Conservation (phyloP, 2,329 filamentous ascomycete genomes). For the Pseudocercospora fuligena region DNA sequence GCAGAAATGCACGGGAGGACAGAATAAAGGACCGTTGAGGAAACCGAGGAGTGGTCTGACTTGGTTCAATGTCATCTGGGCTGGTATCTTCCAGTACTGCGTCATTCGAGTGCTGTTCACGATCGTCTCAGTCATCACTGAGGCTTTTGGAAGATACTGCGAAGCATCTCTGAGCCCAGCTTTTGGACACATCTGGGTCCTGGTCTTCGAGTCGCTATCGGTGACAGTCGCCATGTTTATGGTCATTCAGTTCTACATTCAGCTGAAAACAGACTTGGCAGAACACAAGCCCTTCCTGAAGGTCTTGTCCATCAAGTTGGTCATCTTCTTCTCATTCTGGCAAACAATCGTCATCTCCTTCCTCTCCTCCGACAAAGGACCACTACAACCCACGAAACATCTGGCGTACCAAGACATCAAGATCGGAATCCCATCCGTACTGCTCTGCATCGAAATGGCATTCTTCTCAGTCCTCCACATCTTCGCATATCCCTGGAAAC, state of each 20-base stretch:
- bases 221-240: conserved; percentile 88
- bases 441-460: conserved; percentile 85
- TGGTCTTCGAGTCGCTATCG: conserved; percentile 71
- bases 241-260: conserved; percentile 83
- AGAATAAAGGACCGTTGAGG: conserved; percentile 68
- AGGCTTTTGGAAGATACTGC: conserved; percentile 74
- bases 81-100: conserved; percentile 81
- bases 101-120: conserved; percentile 81
- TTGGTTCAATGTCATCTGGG: conserved; percentile 73
- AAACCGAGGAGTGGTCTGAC: conserved; percentile 81
- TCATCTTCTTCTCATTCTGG: conserved; percentile 92
- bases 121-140: conserved; percentile 73
- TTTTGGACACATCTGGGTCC: conserved; percentile 84
- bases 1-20: conserved; percentile 70
- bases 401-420: conserved; percentile 77
- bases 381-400: conserved; percentile 65
- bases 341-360: conserved; percentile 69
- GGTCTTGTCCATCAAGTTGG: conserved; percentile 83
- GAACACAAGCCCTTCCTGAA: conserved; percentile 77
- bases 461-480: conserved; percentile 78
- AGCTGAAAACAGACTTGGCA: conserved; percentile 70
- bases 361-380: conserved; percentile 63
- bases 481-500: conserved; percentile 79
- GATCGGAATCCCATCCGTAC: conserved; percentile 76
- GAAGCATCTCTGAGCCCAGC: conserved; percentile 76